These are phyloP conservation scores for Wickerhamomyces chaumierensis DNA, from an alignment of 805 yeast genomes.

Conservation along the genomic window DNA sequence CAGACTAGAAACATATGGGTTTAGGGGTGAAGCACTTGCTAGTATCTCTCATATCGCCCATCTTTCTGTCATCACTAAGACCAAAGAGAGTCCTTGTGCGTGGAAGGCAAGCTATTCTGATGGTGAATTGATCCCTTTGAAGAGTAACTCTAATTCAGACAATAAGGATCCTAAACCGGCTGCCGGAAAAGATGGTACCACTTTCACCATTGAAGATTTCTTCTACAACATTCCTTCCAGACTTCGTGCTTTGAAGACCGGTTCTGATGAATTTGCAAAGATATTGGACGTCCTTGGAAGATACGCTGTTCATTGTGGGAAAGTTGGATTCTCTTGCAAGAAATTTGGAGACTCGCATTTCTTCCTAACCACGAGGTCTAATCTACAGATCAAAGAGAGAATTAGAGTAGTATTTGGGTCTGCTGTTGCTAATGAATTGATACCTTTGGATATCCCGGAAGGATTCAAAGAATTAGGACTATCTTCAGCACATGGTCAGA, in stretches of 20 bases:
- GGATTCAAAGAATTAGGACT: conserved; percentile 36
- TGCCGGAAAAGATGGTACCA: conserved; percentile 87
- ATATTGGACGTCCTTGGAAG: conserved; percentile 76
- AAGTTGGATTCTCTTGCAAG: conserved; percentile 71
- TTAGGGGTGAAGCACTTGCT: conserved; percentile 94
- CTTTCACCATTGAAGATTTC: conserved; percentile 73
- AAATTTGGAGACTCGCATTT: conserved; percentile 66
- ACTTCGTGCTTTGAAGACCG: conserved; percentile 48
- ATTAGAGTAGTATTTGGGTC: conserved; percentile 68
- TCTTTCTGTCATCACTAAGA: conserved; percentile 69
- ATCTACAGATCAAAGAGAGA: conserved; percentile 45
- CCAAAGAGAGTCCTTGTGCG: conserved; percentile 49
- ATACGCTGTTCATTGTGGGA: conserved; percentile 64
- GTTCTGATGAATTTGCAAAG: conserved; percentile 63
- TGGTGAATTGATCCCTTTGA: conserved; percentile 44
- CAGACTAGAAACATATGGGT: conserved; percentile 73
- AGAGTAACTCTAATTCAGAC: conserved; percentile 19
- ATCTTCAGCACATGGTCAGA: conserved; percentile 38
- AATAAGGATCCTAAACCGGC: conserved; percentile 36
- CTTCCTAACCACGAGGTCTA: conserved; percentile 47
- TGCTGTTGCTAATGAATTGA: conserved; percentile 50
- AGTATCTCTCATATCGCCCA: conserved; percentile 86
- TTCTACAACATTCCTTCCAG: conserved; percentile 85
- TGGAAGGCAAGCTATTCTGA: conserved; percentile 57
- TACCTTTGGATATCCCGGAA: conserved; percentile 30